A percentile compares a stretch with the other conserved stretches of the same genome.
Conservation (phyloP, 208 protist genomes). For the Trypanosoma vivax region DNA sequence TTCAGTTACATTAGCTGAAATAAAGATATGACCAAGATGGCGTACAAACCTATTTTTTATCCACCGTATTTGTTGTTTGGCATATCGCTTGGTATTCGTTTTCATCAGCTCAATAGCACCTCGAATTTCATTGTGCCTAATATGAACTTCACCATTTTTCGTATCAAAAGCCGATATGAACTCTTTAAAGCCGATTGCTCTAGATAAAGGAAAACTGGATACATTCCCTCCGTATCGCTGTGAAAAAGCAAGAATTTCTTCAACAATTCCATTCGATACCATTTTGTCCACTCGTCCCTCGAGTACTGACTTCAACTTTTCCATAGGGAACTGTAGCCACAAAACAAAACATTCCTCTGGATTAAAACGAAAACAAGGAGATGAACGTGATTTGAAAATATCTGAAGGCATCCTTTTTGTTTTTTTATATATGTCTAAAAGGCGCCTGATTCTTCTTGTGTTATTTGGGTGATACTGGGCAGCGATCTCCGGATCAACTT, state of each 20-base stretch:
- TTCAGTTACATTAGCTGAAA: conserved; percentile 5
- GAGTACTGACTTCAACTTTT: conserved; percentile 34
- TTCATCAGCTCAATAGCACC: conserved; percentile 51
- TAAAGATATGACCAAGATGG: conserved; percentile 17
- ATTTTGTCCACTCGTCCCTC: conserved; percentile 75
- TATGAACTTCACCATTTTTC: neutral
- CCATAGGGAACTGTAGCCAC: conserved; percentile 40
- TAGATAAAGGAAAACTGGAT: conserved; percentile 48
- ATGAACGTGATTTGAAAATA: conserved; percentile 22
- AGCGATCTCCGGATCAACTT: conserved; percentile 62
- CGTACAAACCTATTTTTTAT: conserved; percentile 67
- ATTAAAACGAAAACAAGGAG: conserved; percentile 35
- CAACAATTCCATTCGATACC: conserved; percentile 57
- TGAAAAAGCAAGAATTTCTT: conserved; percentile 44
- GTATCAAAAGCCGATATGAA: conserved; percentile 27
- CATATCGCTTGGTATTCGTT: conserved; percentile 68
- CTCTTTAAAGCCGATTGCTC: conserved; percentile 81
- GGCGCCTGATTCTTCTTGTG: conserved; percentile 56
- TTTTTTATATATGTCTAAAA: conserved; percentile 66
- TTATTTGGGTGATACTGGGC: conserved; percentile 81
- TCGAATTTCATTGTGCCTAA: conserved; percentile 16
- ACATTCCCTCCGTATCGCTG: conserved; percentile 19
- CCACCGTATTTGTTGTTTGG: conserved; percentile 71
- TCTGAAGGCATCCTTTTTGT: conserved; percentile 47
- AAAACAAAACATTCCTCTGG: conserved; percentile 43